Percentiles rank a stretch among this genome's conserved stretches.
These are phyloP conservation scores for Colletotrichum godetiae DNA, from an alignment of 2,329 filamentous ascomycete species.

Conservation along the genomic window DNA sequence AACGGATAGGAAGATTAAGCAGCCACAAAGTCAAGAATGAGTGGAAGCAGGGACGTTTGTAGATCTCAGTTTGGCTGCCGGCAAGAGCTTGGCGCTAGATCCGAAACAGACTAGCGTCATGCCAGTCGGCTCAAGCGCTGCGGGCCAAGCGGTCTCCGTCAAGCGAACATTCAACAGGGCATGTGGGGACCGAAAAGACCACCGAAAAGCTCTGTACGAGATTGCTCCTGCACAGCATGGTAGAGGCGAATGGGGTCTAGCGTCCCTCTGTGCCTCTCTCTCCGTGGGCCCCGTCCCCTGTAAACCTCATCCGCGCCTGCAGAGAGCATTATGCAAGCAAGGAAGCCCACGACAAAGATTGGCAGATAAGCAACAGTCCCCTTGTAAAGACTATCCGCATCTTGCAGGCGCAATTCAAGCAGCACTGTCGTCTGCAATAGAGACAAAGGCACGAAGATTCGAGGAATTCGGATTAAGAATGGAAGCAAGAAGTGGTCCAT, in stretches of 20 bases:
- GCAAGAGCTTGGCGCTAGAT: not conserved
- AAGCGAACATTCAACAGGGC: not conserved
- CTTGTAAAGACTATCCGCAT: too few species aligned
- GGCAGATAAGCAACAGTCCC: too few species aligned
- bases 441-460: too few species aligned
- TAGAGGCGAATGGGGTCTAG: not conserved
- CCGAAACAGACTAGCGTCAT: not conserved
- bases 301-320: not conserved
- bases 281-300: not conserved
- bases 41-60: not conserved
- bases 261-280: not conserved
- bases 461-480: too few species aligned
- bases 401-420: too few species aligned
- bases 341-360: too few species aligned
- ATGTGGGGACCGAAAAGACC: not conserved
- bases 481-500: too few species aligned
- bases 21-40: not conserved
- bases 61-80: conserved; percentile 9
- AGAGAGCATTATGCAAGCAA: too few species aligned
- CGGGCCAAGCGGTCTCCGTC: not conserved
- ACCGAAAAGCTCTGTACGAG: not conserved
- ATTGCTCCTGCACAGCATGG: not conserved
- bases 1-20: not conserved
- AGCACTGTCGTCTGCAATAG: too few species aligned
- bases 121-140: not conserved